phyloP scores from a whole-genome alignment of 768 basidiomycete genomes.

The Solioccasus polychromus region DNA sequence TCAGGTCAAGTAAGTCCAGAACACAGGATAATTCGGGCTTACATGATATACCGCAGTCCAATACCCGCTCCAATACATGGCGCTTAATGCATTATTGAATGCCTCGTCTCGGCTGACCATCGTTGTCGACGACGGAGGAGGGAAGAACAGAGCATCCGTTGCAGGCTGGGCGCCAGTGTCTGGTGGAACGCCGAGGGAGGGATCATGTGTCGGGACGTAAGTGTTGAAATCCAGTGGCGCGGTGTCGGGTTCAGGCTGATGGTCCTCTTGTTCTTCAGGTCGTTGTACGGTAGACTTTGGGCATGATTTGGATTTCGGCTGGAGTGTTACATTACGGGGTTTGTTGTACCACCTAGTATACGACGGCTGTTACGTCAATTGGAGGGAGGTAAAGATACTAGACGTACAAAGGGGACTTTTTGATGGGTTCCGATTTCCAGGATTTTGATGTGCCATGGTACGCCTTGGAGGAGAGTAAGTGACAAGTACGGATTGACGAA shows the following conservation, averaged over 20 bases:
- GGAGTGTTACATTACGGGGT: constrained; percentile 33
- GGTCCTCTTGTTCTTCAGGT: background rate
- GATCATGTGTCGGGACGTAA: constrained; percentile 67
- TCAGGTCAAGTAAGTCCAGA: background rate
- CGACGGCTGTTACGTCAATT: background rate
- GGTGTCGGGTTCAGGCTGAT: constrained; percentile 45
- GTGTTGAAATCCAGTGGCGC: constrained; percentile 66
- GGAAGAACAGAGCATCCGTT: constrained; percentile 18
- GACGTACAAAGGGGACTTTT: constrained; percentile 75
- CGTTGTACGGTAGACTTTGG: background rate
- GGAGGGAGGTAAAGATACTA: constrained; percentile 8
- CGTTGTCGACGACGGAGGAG: constrained; percentile 33
- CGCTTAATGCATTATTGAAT: constrained; percentile 67
- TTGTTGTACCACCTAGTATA: constrained; percentile 72
- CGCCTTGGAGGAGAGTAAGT: constrained; percentile 35
- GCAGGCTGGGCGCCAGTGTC: constrained; percentile 15
- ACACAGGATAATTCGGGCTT: constrained; percentile 21
- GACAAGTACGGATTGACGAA: background rate
- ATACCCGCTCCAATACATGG: constrained; percentile 87
- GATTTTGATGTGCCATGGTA: constrained; percentile 63
- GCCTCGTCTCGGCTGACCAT: constrained; percentile 69
- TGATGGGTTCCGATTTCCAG: constrained; percentile 70
- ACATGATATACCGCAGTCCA: constrained; percentile 88
- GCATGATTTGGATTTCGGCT: constrained; percentile 10
- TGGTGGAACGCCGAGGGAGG: constrained; percentile 45